Conservation (phyloP, 2,329 filamentous ascomycete genomes). For the Xylaria sp. region DNA sequence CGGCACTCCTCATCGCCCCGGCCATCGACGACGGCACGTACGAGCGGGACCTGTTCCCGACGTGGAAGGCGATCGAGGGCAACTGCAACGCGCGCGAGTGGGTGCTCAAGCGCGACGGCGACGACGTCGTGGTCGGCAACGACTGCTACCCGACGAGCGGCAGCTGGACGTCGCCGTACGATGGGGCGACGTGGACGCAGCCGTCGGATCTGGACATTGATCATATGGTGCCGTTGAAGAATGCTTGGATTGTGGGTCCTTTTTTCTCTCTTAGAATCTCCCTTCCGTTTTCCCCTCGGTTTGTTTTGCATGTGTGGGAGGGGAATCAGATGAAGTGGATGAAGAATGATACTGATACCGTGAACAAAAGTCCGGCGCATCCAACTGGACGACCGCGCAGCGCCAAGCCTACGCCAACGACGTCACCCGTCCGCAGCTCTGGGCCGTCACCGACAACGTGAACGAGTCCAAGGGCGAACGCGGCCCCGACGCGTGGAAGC, state of each 20-base stretch:
- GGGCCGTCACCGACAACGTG: constrained; percentile 72
- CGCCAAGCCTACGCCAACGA: constrained; percentile 73
- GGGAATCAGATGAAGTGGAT: too few species aligned
- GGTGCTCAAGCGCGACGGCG: constrained; percentile 70
- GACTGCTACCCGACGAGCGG: constrained; percentile 62
- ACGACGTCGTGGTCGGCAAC: constrained; percentile 51
- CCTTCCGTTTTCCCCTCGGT: too few species aligned
- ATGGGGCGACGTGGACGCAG: constrained; percentile 63
- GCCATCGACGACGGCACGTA: constrained; percentile 18
- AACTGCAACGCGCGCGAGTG: constrained; percentile 67
- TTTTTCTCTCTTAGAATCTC: not conserved
- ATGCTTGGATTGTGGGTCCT: constrained; percentile 64
- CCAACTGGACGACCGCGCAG: constrained; percentile 62
- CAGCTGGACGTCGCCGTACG: constrained; percentile 66
- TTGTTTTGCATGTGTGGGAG: too few species aligned
- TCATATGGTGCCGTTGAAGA: constrained; percentile 74
- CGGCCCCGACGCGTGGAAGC: constrained; percentile 72
- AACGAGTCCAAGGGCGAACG: constrained; percentile 70
- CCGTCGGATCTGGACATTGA: constrained; percentile 74
- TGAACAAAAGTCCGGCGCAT: constrained; percentile 57
- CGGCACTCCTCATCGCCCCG: constrained; percentile 5
- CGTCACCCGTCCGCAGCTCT: constrained; percentile 66
- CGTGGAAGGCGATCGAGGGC: constrained; percentile 16
- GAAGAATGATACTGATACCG: too few species aligned
- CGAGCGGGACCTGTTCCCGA: constrained; percentile 19